Evolutionary conservation across 2,329 filamentous ascomycete genomes (phyloP).

Genomic region (Aureobasidium melanogenum): DNA sequence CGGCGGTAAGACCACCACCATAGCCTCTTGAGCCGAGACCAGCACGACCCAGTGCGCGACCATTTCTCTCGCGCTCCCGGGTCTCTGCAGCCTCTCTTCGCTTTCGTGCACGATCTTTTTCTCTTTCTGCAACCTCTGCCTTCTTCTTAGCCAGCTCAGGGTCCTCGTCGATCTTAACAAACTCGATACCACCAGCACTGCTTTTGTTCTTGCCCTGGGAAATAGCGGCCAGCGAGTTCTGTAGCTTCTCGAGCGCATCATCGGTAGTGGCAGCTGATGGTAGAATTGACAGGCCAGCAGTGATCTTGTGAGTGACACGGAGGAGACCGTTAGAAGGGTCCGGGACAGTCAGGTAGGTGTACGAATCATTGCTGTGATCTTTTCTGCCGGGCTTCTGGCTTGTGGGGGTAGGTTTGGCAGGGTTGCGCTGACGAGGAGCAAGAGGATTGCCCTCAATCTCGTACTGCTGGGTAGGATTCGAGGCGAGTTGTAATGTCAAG

Average conservation of each 20-base stretch:
- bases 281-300: conserved; percentile 60
- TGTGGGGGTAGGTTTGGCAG: conserved; percentile 40
- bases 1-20: conserved; percentile 54
- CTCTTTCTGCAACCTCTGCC: conserved; percentile 66
- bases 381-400: conserved; percentile 37
- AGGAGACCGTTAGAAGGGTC: conserved; percentile 59
- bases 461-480: conserved; percentile 59
- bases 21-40: conserved; percentile 38
- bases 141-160: conserved; percentile 66
- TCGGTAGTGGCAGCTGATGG: conserved; percentile 61
- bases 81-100: conserved; percentile 59
- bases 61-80: conserved; percentile 51
- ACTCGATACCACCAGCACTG: conserved; percentile 48
- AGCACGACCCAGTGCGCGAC: conserved; percentile 40
- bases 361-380: conserved; percentile 59
- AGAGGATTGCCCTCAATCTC: conserved; percentile 63
- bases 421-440: conserved; percentile 49
- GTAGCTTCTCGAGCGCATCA: conserved; percentile 60
- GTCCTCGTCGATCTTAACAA: conserved; percentile 63
- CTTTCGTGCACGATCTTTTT: conserved; percentile 57
- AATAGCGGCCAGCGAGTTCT: conserved; percentile 57
- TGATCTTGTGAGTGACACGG: conserved; percentile 66
- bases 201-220: conserved; percentile 46
- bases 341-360: conserved; percentile 67
- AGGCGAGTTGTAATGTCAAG: conserved; percentile 64